Evolutionary conservation across 2,329 filamentous ascomycete genomes (phyloP), one percentile per base, ranked within the genome.

Genomic region (Pseudophaeomoniella oleicola): DNA sequence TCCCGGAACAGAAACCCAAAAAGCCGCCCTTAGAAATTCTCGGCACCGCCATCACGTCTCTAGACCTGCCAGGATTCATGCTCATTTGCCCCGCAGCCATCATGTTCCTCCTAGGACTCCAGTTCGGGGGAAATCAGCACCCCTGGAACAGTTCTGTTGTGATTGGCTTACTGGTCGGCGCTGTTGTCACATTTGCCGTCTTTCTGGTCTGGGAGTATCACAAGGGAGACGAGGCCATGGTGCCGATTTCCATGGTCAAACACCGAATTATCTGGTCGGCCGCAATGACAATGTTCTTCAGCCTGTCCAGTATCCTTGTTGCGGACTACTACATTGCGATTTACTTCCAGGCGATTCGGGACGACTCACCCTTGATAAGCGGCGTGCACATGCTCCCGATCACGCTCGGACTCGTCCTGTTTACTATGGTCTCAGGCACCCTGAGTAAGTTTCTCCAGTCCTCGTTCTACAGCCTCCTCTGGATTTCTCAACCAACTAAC

Each of bases 181-280:
- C 49, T 5, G 52, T 32, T 4, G 49, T 42, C 10, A 46, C 44
- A 2, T 62, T 61, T 12, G 66, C 50, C 1, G 49, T 59, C 15
- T 60, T 72, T 50, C 39, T 54, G 3, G 33, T 46, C 4, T 62
- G 55, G 55, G 56, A 63, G 35, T 35, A 42, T n/a, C 46, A 34
- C 9, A 48, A 51, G 39, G 56, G 52, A 10, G 56, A 57, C 9
- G 40, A 41, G n/a, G 57, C 58, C 2, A 56, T 62, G 52, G 43
- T 62, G 3, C 58, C 59, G 0, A 45, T 53, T 19, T 42, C 46
- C 1, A 50, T 63, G 19, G 40, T 61, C 15, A 42, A 32, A 15
- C 41, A 53, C 14, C 46, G 49, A 1, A 40, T 54, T 10, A 47
- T 63, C 14, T 59, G 50, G 49, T 48, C 47, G 5, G 42, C 42